A percentile compares a stretch with the other conserved stretches of the same genome.
phyloP scores from a whole-genome alignment of 129 eudicot species.

The Oenanthe sinensis region DNA sequence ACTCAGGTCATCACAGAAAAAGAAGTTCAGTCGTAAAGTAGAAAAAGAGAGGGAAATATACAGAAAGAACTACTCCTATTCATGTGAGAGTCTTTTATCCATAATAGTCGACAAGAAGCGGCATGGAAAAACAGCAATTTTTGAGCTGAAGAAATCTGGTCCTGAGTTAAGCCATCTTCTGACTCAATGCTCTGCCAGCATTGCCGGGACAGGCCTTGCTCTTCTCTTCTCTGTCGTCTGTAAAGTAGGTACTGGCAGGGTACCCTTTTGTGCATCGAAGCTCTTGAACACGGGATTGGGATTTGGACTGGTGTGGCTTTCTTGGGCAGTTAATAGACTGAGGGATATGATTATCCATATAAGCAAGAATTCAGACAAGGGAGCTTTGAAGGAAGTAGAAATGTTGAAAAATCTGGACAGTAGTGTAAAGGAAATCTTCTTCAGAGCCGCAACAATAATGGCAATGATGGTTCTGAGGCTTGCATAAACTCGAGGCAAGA shows the following conservation, averaged over 20 bases:
- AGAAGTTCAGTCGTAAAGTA: slow-evolving; percentile 25
- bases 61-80: slow-evolving; percentile 3
- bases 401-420: slow-evolving; percentile 53
- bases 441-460: slow-evolving; percentile 60
- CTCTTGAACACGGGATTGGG: slow-evolving; percentile 67
- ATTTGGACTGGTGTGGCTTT: slow-evolving; percentile 90
- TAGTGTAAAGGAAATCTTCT: slow-evolving; percentile 58
- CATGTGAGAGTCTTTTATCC: slow-evolving; percentile 9
- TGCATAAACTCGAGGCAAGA: neutral
- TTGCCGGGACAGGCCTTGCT: slow-evolving; percentile 89
- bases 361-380: slow-evolving; percentile 40
- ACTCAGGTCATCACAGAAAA: slow-evolving; percentile 38
- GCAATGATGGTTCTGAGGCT: slow-evolving; percentile 56
- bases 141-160: slow-evolving; percentile 58
- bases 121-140: slow-evolving; percentile 32
- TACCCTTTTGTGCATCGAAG: slow-evolving; percentile 64
- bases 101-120: slow-evolving; percentile 36
- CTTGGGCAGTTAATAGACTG: slow-evolving; percentile 64
- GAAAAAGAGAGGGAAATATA: slow-evolving; percentile 8
- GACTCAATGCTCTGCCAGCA: slow-evolving; percentile 80
- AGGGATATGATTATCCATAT: slow-evolving; percentile 59
- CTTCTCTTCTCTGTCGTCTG: slow-evolving; percentile 58
- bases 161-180: slow-evolving; percentile 68
- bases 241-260: slow-evolving; percentile 46
- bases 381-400: slow-evolving; percentile 49